Percentiles rank a stretch among this genome's conserved stretches.
Evolutionary conservation across 176 grass and related monocot species (phyloP).

Genomic region (Elymus sibiricus): DNA sequence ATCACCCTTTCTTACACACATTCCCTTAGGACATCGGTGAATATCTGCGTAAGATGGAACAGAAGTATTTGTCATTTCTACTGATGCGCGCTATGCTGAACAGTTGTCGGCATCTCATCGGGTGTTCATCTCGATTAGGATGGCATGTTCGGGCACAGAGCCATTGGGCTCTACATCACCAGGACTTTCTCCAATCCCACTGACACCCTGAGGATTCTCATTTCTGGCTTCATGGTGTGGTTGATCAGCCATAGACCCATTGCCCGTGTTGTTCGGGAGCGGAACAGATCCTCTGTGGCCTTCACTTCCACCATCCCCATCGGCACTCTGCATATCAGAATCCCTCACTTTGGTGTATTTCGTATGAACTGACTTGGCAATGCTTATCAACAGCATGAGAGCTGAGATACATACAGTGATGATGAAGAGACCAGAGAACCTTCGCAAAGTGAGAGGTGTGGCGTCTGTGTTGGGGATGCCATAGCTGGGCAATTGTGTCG

Average conservation of each 20-base stretch:
- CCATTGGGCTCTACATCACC: not conserved
- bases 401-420: slow-evolving; percentile 30
- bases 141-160: not conserved
- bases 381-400: slow-evolving; percentile 25
- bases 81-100: not conserved
- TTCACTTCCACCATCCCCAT: not conserved
- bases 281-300: not conserved
- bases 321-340: not conserved
- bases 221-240: not conserved
- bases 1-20: too few species aligned
- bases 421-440: slow-evolving; percentile 57
- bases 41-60: not conserved
- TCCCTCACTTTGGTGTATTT: slow-evolving; percentile 8
- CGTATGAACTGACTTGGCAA: not conserved
- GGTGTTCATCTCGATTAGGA: slow-evolving; percentile 1
- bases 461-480: not conserved
- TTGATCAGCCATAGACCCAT: not conserved
- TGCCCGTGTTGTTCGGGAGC: not conserved
- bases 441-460: slow-evolving; percentile 27
- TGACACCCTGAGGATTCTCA: not conserved
- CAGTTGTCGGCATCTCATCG: not conserved
- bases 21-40: not conserved
- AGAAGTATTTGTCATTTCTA: too few species aligned
- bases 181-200: not conserved
- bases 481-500: not conserved